Evolutionary conservation across 2,329 filamentous ascomycete genomes (phyloP), one percentile per base, ranked within the genome.

Genomic region (Arthrobotrys sphaeroides): DNA sequence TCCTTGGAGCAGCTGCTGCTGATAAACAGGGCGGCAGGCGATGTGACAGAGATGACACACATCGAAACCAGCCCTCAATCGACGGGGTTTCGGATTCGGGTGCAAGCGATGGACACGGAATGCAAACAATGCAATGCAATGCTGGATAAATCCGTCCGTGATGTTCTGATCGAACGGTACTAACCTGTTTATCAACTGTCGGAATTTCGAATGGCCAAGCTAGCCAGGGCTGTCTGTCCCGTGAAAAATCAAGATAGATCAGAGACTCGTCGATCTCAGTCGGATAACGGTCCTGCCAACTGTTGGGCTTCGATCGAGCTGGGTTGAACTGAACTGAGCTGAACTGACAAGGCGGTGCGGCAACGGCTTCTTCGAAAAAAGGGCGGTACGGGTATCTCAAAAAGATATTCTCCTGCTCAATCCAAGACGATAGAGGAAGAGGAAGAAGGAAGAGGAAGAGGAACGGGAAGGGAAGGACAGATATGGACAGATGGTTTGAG

Each of bases 401-500:
- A 24, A 61, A 61, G 45, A 45, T 45, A 22, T 24, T 47, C 38
- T 61, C 28, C 47, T 61, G 36, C 38, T 42, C 24, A 45, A 45
- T 61, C 31, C 55, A 47, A 64, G 31, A 57, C 28, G 59, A 60
- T 43, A 22, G 57, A 36, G 55, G 28, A 49, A 42, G 49, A 51
- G 47, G 28, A 57, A 55, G 49, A 33, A 40, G 33, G 31, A 65
- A 33, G 53, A 33, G n/a, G 33, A n/a, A 72, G 49, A 72, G 59
- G 57, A 65, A 65, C 53, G 49, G 69, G 45, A 53, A 55, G 33
- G 43, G 55, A 69, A 45, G 43, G 55, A 53, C 55, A 70, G 55
- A 66, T 73, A 59, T 65, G 69, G 69, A 61, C 69, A 67, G 69
- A 73, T 73, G 60, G 68, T 73, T 73, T 61, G 69, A 73, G 69